These are phyloP conservation scores for Dactylonectria macrodidyma DNA, from an alignment of 2,329 filamentous ascomycete species.

Conservation along the genomic window DNA sequence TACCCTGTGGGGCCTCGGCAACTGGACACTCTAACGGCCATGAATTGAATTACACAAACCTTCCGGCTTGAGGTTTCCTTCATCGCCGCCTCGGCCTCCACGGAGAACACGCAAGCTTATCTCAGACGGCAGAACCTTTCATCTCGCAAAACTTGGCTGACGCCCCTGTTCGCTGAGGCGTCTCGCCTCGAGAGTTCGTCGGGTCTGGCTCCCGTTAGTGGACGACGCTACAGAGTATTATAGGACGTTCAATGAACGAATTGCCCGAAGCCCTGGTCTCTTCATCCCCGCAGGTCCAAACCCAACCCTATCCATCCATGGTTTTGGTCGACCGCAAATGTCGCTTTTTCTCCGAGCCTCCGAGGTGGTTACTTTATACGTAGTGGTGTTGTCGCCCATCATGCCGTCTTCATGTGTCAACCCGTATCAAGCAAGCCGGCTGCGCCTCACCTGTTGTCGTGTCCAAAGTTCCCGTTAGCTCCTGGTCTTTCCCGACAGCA, in stretches of 20 bases:
- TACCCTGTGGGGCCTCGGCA: slow-evolving; percentile 15
- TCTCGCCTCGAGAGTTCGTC: slow-evolving; percentile 18
- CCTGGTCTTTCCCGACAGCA: slow-evolving; percentile 35
- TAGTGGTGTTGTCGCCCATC: not conserved
- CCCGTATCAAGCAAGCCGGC: not conserved
- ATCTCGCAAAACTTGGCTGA: slow-evolving; percentile 2
- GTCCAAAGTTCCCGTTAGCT: slow-evolving; percentile 30
- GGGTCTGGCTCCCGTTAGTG: slow-evolving; percentile 14
- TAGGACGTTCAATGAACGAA: not conserved
- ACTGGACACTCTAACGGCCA: not conserved
- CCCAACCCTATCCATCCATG: slow-evolving; percentile 9
- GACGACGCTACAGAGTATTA: not conserved
- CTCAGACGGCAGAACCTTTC: not conserved
- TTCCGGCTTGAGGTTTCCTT: slow-evolving; percentile 6
- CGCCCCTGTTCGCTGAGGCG: not conserved
- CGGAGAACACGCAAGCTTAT: slow-evolving; percentile 15
- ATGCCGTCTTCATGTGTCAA: slow-evolving; percentile 1
- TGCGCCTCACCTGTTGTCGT: slow-evolving; percentile 21
- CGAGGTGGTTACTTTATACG: no score
- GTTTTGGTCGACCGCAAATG: slow-evolving; percentile 19
- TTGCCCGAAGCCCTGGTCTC: slow-evolving; percentile 20
- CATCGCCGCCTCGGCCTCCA: slow-evolving; percentile 1
- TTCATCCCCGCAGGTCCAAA: slow-evolving; percentile 17
- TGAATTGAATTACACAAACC: not conserved
- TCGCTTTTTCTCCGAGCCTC: slow-evolving; percentile 16